Percentiles rank a stretch among this genome's conserved stretches.
phyloP scores from a whole-genome alignment of 768 basidiomycete genomes.

The Phlebiopsis gigantea region DNA sequence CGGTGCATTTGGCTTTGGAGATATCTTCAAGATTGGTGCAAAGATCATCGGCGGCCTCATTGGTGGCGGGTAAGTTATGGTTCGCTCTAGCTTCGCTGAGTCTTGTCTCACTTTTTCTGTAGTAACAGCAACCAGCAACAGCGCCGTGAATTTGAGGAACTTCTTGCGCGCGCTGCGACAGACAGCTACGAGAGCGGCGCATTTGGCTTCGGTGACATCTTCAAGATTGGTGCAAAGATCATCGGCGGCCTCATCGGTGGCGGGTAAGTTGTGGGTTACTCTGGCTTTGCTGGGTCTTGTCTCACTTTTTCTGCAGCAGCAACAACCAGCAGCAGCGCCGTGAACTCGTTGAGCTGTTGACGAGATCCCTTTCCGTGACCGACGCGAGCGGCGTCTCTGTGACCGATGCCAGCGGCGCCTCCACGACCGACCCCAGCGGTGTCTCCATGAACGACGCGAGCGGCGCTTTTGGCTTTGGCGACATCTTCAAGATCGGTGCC shows the following conservation, averaged over 20 bases:
- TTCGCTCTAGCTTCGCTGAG: no score
- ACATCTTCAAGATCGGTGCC: neutral
- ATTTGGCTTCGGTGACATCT: neutral
- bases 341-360: slow-evolving; percentile 1
- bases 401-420: neutral
- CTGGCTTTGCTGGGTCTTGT: no score
- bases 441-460: neutral
- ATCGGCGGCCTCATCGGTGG: neutral
- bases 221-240: neutral
- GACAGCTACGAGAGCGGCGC: neutral
- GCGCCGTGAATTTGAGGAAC: slow-evolving; percentile 1
- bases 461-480: neutral
- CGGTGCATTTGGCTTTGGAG: slow-evolving; percentile 1
- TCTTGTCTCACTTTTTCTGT: neutral
- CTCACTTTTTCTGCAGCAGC: neutral
- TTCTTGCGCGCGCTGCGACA: neutral
- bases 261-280: no score
- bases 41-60: neutral
- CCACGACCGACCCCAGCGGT: neutral
- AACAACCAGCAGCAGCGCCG: slow-evolving; percentile 1
- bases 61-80: neutral
- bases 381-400: neutral
- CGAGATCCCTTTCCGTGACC: neutral
- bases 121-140: slow-evolving; percentile 3
- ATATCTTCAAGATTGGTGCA: neutral